Conservation (phyloP, 768 basidiomycete species). For the Pleurotus eryngii region DNA sequence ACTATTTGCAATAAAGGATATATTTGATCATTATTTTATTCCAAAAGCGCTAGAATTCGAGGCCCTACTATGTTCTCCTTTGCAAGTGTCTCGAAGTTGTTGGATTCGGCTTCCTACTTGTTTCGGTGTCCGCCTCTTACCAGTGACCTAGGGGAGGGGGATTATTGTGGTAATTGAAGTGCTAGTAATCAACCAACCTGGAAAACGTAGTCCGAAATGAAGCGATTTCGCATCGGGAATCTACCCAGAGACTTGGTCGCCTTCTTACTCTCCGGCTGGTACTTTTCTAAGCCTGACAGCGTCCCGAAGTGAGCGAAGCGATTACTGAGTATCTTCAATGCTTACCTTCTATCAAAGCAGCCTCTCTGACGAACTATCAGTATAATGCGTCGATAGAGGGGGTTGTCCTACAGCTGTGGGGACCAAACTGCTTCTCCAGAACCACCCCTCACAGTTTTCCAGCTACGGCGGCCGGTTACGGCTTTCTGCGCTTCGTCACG, state of each 20-base stretch:
- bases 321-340: background rate
- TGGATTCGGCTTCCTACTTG: slow-evolving; percentile 60
- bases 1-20: background rate
- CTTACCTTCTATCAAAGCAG: slow-evolving; percentile 53
- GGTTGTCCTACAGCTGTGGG: slow-evolving; percentile 35
- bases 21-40: background rate
- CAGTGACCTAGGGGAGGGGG: slow-evolving; percentile 27
- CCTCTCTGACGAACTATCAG: slow-evolving; percentile 30
- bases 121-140: slow-evolving; percentile 50
- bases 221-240: slow-evolving; percentile 58
- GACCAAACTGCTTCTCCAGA: slow-evolving; percentile 57
- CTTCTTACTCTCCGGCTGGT: slow-evolving; percentile 45
- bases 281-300: slow-evolving; percentile 41
- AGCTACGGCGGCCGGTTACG: slow-evolving; percentile 45
- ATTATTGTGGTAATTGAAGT: background rate
- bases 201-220: slow-evolving; percentile 58
- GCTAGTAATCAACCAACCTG: slow-evolving; percentile 14
- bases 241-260: slow-evolving; percentile 48
- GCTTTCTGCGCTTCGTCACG: slow-evolving; percentile 30
- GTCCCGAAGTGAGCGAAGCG: background rate
- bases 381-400: background rate
- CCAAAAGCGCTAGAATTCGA: background rate
- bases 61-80: slow-evolving; percentile 35
- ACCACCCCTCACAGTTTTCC: slow-evolving; percentile 49
- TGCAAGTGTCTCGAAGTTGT: slow-evolving; percentile 50